Percentiles rank a stretch among this genome's conserved stretches.
These are phyloP conservation scores for Auricularia sp. DNA, from an alignment of 768 basidiomycete species.

Conservation along the genomic window DNA sequence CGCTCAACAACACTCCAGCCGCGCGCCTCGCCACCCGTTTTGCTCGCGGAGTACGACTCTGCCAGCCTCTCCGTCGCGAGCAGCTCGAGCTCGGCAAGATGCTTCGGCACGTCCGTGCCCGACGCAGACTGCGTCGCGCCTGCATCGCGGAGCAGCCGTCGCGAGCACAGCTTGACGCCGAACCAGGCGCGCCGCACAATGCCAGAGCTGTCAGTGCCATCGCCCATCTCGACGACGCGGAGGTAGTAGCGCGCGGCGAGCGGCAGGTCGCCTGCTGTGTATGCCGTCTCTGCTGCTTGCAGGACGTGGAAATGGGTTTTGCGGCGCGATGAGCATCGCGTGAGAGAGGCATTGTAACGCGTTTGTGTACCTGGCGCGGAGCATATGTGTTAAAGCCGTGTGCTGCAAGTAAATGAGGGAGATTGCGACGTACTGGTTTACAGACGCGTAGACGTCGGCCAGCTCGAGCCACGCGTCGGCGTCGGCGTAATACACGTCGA, in stretches of 20 bases:
- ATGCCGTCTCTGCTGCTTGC: constrained; percentile 83
- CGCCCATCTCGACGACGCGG: constrained; percentile 68
- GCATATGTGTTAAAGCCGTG: constrained; percentile 17
- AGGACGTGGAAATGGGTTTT: constrained; percentile 78
- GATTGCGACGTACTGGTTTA: constrained; percentile 44
- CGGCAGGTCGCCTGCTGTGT: constrained; percentile 63
- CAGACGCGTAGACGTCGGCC: constrained; percentile 64
- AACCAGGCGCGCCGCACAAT: constrained; percentile 53
- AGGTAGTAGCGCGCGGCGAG: constrained; percentile 74
- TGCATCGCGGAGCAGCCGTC: constrained; percentile 37
- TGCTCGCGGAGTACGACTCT: constrained; percentile 35
- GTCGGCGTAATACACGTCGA: constrained; percentile 85
- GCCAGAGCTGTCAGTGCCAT: constrained; percentile 34
- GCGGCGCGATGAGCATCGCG: constrained; percentile 69
- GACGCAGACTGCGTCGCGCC: constrained; percentile 28
- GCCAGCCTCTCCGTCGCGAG: constrained; percentile 63
- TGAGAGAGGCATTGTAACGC: constrained; percentile 73
- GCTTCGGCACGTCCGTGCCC: constrained; percentile 46
- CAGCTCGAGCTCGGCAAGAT: constrained; percentile 50
- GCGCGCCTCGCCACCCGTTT: background rate
- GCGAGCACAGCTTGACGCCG: constrained; percentile 70
- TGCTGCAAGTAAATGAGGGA: background rate
- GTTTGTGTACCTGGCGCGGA: constrained; percentile 39
- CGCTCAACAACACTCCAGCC: background rate
- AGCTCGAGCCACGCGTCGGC: constrained; percentile 83